Percentiles rank a stretch among this genome's conserved stretches.
phyloP scores from a whole-genome alignment of 495 filamentous ascomycete species.

The Emericellopsis terricola region DNA sequence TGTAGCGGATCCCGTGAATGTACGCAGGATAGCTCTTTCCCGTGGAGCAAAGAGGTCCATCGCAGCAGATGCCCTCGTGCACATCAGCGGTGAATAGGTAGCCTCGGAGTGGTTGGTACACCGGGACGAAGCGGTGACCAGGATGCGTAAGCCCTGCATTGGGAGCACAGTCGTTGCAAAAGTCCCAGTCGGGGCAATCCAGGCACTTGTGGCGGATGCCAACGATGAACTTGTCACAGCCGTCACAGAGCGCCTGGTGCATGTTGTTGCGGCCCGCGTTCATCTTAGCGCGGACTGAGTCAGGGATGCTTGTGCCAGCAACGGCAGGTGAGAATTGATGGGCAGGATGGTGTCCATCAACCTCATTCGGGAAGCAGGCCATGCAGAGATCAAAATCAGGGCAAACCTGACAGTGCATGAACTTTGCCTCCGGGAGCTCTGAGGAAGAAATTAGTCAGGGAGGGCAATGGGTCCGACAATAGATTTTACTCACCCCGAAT shows the following conservation, averaged over 20 bases:
- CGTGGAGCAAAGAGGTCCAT: conserved; percentile 73
- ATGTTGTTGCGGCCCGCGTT: conserved; percentile 61
- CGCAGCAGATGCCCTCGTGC: conserved; percentile 83
- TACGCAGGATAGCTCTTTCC: conserved; percentile 36
- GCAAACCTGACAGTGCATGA: conserved; percentile 73
- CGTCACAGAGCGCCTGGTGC: conserved; percentile 87
- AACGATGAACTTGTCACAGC: conserved; percentile 75
- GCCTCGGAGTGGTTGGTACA: conserved; percentile 62
- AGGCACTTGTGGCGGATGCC: conserved; percentile 96
- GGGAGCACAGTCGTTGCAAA: conserved; percentile 61
- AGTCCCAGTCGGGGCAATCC: conserved; percentile 95
- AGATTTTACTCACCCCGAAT: conserved; percentile 56
- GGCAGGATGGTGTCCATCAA: conserved; percentile 85
- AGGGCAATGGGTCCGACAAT: too few species aligned
- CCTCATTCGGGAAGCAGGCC: conserved; percentile 51
- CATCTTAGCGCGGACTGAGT: conserved; percentile 42
- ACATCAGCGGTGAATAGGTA: conserved; percentile 21
- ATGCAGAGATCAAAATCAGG: conserved; percentile 88
- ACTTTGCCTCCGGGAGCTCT: conserved; percentile 58
- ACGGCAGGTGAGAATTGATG: conserved; percentile 60
- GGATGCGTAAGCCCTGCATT: conserved; percentile 52
- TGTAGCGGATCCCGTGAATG: conserved; percentile 79
- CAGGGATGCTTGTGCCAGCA: conserved; percentile 33
- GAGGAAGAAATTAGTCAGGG: conserved; percentile 2
- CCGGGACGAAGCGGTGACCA: conserved; percentile 74